Evolutionary conservation across 371 early-diverging fungal genomes (phyloP).

Genomic region (Coemansia sp.): DNA sequence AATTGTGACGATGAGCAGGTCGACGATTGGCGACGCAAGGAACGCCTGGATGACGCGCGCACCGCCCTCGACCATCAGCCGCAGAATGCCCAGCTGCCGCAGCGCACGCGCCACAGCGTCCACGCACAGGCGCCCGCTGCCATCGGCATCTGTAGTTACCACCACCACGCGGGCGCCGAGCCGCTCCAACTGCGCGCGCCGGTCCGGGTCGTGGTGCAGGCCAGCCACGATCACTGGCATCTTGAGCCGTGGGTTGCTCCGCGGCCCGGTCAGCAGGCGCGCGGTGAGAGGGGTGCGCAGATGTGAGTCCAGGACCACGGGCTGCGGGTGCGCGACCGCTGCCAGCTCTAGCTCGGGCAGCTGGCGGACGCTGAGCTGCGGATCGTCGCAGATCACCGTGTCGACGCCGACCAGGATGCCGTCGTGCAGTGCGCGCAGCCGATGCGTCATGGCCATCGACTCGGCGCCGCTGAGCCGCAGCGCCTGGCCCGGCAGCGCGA

Average conservation of each 20-base stretch:
- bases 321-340: slow-evolving; percentile 62
- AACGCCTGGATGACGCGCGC: slow-evolving; percentile 74
- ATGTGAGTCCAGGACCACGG: slow-evolving; percentile 80
- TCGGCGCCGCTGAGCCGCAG: slow-evolving; percentile 71
- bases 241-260: slow-evolving; percentile 16
- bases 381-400: slow-evolving; percentile 83
- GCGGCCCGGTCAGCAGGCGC: slow-evolving; percentile 51
- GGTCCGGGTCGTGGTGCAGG: slow-evolving; percentile 8
- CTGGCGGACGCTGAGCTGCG: slow-evolving; percentile 63
- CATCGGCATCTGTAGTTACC: slow-evolving; percentile 10
- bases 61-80: slow-evolving; percentile 95
- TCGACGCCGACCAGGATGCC: slow-evolving; percentile 89
- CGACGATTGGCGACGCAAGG: slow-evolving; percentile 53
- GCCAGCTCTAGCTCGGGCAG: slow-evolving; percentile 17
- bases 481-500: slow-evolving; percentile 63
- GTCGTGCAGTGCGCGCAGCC: slow-evolving; percentile 73
- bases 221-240: slow-evolving; percentile 19
- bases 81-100: slow-evolving; percentile 46
- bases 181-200: slow-evolving; percentile 48
- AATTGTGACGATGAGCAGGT: slow-evolving; percentile 73
- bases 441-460: slow-evolving; percentile 61
- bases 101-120: slow-evolving; percentile 18
- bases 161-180: slow-evolving; percentile 55
- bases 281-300: slow-evolving; percentile 61
- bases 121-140: slow-evolving; percentile 17